A percentile compares a stretch with the other conserved stretches of the same genome.
Evolutionary conservation across 257 asterid species (phyloP).

Genomic region (Solanum pinnatisectum): DNA sequence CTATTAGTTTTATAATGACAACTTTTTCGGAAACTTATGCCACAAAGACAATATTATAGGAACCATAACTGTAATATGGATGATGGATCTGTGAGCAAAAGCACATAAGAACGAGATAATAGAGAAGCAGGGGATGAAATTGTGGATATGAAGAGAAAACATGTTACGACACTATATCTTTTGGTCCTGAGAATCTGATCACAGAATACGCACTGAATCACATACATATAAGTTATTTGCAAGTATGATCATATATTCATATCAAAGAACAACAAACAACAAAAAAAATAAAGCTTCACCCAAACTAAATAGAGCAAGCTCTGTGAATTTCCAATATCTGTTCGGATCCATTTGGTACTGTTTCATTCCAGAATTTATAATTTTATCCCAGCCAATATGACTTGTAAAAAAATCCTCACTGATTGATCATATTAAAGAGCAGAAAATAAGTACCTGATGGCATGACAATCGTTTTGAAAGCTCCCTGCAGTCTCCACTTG

Average conservation of each 20-base stretch:
- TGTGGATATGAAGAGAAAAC: not conserved
- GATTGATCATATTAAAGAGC: not conserved
- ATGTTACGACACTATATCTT: not conserved
- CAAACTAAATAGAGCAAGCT: not conserved
- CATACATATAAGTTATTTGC: not conserved
- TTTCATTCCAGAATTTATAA: not conserved
- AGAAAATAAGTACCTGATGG: constrained; percentile 45
- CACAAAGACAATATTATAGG: not conserved
- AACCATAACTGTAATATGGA: not conserved
- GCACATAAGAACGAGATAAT: not conserved
- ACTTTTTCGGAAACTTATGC: not conserved
- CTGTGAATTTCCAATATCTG: not conserved
- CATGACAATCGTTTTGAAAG: constrained; percentile 75
- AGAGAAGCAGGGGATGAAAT: not conserved
- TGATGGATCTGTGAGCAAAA: not conserved
- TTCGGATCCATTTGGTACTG: not conserved
- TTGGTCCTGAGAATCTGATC: not conserved
- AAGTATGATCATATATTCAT: not conserved
- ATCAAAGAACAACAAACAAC: not conserved
- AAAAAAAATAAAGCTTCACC: not conserved
- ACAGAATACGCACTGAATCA: not conserved
- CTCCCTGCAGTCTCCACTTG: constrained; percentile 43
- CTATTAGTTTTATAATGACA: not conserved
- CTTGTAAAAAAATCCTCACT: not conserved
- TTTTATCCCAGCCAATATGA: not conserved